Evolutionary conservation across 352 stramenopile genomes (phyloP), one percentile per base, ranked within the genome.

Genomic region (Pythium rhizo-oryzae): DNA sequence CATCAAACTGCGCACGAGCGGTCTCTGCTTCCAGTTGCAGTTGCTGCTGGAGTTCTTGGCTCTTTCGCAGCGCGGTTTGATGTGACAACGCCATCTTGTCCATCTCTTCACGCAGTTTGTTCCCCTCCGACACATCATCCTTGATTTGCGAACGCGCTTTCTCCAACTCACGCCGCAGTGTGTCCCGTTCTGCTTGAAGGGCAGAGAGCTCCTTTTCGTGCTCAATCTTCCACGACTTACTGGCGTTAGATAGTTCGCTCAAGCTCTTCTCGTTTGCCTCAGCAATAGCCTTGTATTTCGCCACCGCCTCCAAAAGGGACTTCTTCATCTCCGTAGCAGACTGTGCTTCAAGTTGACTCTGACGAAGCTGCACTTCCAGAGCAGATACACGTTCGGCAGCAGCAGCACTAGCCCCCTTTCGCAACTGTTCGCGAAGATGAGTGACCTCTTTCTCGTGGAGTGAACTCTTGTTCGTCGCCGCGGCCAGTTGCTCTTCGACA

Each of bases 191-290:
- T 30, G 76, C 83, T 28, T 83, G 69, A 4, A 86, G 62, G 6
- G 39, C 61, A n/a, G 81, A 55, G 13, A 91, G 46, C 69, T 90
- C 89, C 15, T 76, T 74, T 4, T 81, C 72, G 35, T 91, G 75
- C 8, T 51, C 74, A 43, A 75, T 58, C 55, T 91, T 90, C 82
- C 84, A 91, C 63, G 80, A 78, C 37, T 88, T 75, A 52, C 79
- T 92, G 11, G 84, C 84, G 30, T 33, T 69, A 23, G 85, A 92
- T 24, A 94, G 62, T 44, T 89, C 85, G 0, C 70, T 59, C 28
- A 94, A 30, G 59, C 72, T 90, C 69, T 89, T 91, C 28, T 94
- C 82, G 49, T 88, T 89, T 15, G 82, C 85, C 76, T 91, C 84
- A 55, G 85, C 82, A 63, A 94, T 76, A 39, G 78, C 77, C 61